phyloP scores from a whole-genome alignment of 1,284 basidiomycete species.

The Trametes hirsuta region DNA sequence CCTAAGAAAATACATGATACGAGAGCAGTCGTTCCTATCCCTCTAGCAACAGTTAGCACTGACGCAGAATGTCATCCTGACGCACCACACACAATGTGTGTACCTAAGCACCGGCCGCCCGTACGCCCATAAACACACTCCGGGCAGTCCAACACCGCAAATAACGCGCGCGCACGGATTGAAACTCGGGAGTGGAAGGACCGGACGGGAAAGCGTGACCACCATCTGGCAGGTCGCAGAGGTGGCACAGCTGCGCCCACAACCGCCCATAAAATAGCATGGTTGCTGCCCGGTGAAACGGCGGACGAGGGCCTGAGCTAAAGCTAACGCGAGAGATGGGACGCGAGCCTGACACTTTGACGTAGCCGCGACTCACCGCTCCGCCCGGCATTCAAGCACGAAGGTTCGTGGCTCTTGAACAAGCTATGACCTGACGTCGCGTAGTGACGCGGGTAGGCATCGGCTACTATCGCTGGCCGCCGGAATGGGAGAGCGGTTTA shows the following conservation, averaged over 20 bases:
- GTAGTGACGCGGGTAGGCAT: not conserved
- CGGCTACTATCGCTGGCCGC: not conserved
- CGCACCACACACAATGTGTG: too few species aligned
- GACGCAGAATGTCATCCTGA: too few species aligned
- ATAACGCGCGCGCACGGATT: too few species aligned
- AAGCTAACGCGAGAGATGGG: not conserved
- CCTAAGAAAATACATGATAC: too few species aligned
- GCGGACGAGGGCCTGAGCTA: not conserved
- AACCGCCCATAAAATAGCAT: constrained; percentile 1
- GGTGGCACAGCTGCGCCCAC: constrained; percentile 10
- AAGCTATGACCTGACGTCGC: too few species aligned
- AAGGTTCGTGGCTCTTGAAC: too few species aligned
- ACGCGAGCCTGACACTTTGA: not conserved
- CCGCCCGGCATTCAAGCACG: not conserved
- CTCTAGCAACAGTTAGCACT: too few species aligned
- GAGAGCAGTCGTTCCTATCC: too few species aligned
- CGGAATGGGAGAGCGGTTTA: not conserved
- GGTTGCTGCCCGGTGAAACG: constrained; percentile 1
- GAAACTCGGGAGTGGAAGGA: not conserved
- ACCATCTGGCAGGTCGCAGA: not conserved
- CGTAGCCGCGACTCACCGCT: not conserved
- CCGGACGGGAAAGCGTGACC: not conserved
- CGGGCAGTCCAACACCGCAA: too few species aligned
- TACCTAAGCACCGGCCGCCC: too few species aligned
- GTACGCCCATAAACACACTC: too few species aligned